Base-by-base conservation (phyloP, 2,329 filamentous ascomycete species). In the Apiospora malaysiana region DNA sequence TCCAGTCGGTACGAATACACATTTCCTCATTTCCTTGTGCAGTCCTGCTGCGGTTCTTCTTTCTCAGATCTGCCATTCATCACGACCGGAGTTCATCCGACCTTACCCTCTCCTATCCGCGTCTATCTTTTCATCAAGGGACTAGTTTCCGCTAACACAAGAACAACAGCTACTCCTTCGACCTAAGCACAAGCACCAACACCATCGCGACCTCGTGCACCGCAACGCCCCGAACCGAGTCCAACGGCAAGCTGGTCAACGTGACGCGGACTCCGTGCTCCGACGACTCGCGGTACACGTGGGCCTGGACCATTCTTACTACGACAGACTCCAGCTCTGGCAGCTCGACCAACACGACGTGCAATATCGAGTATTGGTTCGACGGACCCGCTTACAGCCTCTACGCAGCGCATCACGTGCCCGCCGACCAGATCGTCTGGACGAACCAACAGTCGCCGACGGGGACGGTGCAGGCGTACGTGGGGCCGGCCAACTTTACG, bases 281-380 rank as follows among this genome's bases (percentile, higher is more conserved):
- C 65, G 65, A 67, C 40, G 65, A 66, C 65, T 10, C 59, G 59
- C 27, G 65, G 16, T 67, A 67, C 65, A 27, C 65, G n/a, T 67
- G 65, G 65, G 65, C 65, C 0, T 67, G 65, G 65, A 67, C 65
- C n/a, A 37, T 66, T 21, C 2, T 63, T 21, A n/a, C 21, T 18
- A 14, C 18, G 32, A 14, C 32, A 6, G 32, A 32, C 32, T 8
- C 51, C 6, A 16, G 32, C 27, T 9, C 27, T 9, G 46, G 46
- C 49, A 37, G 47, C 10, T 16, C 51, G 27, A 10, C 51, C 16
- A 67, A 67, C 40, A 46, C 40, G n/a, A 37, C 65, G 1, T 67
- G 65, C 65, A 32, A 67, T n/a, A 37, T 67, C n/a, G 65, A 67
- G 65, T 67, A 67, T n/a, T 67, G 65, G 65, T 67, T 27, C 40